Evolutionary conservation across 176 grass and related monocot species (phyloP).

Genomic region (Poa pratensis): DNA sequence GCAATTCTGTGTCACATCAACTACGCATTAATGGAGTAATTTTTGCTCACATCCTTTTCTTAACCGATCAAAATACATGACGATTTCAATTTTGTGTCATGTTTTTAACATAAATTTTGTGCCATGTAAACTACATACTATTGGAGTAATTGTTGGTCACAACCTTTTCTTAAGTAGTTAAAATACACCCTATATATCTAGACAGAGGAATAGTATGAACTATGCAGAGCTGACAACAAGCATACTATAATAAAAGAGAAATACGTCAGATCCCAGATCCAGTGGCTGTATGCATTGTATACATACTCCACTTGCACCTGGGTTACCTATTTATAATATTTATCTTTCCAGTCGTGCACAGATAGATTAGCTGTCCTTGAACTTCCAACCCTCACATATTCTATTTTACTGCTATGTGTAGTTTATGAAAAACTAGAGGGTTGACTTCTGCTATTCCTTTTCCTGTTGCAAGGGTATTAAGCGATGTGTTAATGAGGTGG

Average conservation of each 20-base stretch:
- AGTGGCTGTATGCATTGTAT: neutral
- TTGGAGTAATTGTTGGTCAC: neutral
- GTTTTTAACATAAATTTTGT: neutral
- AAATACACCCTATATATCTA: neutral
- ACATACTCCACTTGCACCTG: neutral
- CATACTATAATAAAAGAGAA: neutral
- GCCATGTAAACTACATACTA: neutral
- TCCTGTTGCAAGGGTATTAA: constrained; percentile 69
- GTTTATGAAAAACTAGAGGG: neutral
- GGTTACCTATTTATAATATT: neutral
- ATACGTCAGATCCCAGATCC: constrained; percentile 4
- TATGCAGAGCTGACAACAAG: neutral
- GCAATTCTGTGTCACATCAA: neutral
- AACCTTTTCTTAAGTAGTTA: neutral
- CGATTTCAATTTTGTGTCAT: neutral
- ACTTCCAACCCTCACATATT: constrained; percentile 13
- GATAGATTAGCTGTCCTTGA: neutral
- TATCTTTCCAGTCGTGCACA: neutral
- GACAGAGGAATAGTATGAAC: neutral
- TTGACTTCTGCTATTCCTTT: constrained; percentile 22
- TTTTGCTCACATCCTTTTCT: neutral
- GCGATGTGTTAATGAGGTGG: constrained; percentile 76
- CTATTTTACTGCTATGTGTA: constrained; percentile 12
- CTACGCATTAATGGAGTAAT: neutral
- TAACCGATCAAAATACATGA: neutral